Evolutionary conservation across 345 rosid genomes (phyloP).

Genomic region (Boechera divaricarpa): DNA sequence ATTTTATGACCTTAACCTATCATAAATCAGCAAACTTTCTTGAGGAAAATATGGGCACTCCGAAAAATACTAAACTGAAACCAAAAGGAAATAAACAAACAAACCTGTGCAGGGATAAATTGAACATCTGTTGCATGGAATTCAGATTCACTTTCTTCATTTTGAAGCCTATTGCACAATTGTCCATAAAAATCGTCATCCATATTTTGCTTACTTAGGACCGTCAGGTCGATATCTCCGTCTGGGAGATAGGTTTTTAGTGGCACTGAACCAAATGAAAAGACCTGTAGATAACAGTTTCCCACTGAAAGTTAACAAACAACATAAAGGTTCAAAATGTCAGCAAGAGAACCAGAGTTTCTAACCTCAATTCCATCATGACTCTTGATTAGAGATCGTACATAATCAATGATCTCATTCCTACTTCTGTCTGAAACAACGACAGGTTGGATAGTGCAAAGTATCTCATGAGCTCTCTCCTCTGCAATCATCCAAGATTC

Average conservation of each 20-base stretch:
- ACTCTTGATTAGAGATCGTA: slow-evolving; percentile 58
- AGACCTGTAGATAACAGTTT: slow-evolving; percentile 51
- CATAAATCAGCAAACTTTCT: slow-evolving; percentile 27
- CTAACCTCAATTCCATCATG: slow-evolving; percentile 75
- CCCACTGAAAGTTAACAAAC: slow-evolving; percentile 13
- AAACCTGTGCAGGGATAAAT: slow-evolving; percentile 70
- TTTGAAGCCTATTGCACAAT: slow-evolving; percentile 55
- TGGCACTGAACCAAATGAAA: slow-evolving; percentile 82
- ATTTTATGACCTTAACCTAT: slow-evolving; percentile 86
- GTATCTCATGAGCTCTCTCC: slow-evolving; percentile 74
- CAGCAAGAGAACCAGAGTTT: slow-evolving; percentile 1
- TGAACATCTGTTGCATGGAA: slow-evolving; percentile 73
- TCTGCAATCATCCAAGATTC: slow-evolving; percentile 81
- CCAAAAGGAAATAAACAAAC: slow-evolving; percentile 41
- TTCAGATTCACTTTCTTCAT: slow-evolving; percentile 54
- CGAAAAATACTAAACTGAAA: not conserved
- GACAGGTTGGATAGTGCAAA: slow-evolving; percentile 66
- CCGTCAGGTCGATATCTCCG: slow-evolving; percentile 93
- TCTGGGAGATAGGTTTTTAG: slow-evolving; percentile 89
- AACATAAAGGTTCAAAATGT: not conserved
- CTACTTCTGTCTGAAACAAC: slow-evolving; percentile 70
- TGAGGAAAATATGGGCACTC: not conserved
- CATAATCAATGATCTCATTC: slow-evolving; percentile 61
- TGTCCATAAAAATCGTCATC: slow-evolving; percentile 64
- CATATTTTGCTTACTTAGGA: slow-evolving; percentile 55